Evolutionary conservation across 176 grass and related monocot species (phyloP), one percentile per base, ranked within the genome.

Genomic region (Tillandsia leiboldiana): DNA sequence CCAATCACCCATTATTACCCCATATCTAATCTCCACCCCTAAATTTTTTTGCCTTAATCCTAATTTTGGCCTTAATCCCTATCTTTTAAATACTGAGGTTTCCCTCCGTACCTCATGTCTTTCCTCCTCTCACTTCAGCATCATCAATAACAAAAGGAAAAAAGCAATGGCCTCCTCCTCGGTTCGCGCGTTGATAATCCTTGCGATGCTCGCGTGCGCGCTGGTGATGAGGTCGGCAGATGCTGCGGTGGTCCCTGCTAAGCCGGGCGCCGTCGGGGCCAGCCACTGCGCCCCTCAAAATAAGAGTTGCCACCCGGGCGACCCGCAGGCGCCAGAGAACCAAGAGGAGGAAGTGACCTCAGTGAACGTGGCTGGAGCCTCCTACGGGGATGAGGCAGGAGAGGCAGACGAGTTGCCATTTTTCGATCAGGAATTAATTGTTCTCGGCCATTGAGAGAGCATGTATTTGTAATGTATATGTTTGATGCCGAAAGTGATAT

Each of bases 391-490:
- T 53, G 70, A 75, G 58, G 65, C 77, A 47, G 82, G 80, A 49
- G 80, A 48, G 65, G 83, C 73, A 15, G 68, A 78, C 3, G 90
- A 94, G 51, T 11, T 74, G 29, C 57, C 75, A 3, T 6, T 26
- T 27, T 83, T 81, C 22, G 78, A 80, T 22, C 68, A 86, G 65
- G 27, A 72, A 28, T 70, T 82, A 68, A 13, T 84, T 58, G 75
- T 94, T 61, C 33, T 90, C 26, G 90, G 90, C 11, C 90, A 94
- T 74, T 89, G 77, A 83, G 51, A 14, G 58, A 42, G 33, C 3
- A 6, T 42, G 33, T 42, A 6, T 42, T 42, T 42, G 33, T 42
- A 42, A 42, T 42, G 33, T 42, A 42, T 42, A 42, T 42, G 33
- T 42, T 42, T 42, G 33, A 42, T 42, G 33, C 33, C 7, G 33